Evolutionary conservation across 306 rosid genomes (phyloP), one percentile per base, ranked within the genome.

Genomic region (Citrullus mucosospermus): DNA sequence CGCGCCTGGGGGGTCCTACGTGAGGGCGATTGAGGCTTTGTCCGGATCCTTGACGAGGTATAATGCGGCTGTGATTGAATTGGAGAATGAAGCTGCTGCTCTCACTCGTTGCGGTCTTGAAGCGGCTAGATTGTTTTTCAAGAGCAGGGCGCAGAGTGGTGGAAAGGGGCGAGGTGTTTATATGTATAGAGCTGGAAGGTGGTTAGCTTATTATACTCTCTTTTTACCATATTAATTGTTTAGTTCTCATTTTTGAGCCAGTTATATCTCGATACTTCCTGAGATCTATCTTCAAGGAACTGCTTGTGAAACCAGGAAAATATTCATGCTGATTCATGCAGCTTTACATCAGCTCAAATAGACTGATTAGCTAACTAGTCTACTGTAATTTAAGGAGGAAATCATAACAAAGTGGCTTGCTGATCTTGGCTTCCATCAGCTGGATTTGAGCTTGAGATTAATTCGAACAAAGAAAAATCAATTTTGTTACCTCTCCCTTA

Each of bases 171-270:
- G 97, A 17, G 95, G 93, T 57, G 92, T 91, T 85, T 85, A 92
- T 81, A 86, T 85, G 96, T 92, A 95, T 85, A 89, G 97, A 59
- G 96, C 97, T 16, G 97, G 98, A 85, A 92, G 98, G 98, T 92
- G 20, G 63, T 61, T 12, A 15, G 16, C 59, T 59, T 61, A n/a
- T 58, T 61, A n/a, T 58, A 77, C 55, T 46, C 18, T 13, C 18
- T 5, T 18, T 75, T 57, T 34, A 6, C 78, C 1, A 30, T 51
- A 0, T 11, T 38, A 5, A 9, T 60, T 77, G n/a, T 17, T 39
- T 59, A 25, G 22, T 44, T 63, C 43, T 63, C 69, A 63, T 63
- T 60, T 55, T 28, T 30, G 12, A 60, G 14, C 48, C 50, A 66
- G 46, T 8, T 34, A 6, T 62, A 0, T 15, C 8, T 39, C n/a